Evolutionary conservation across 495 filamentous ascomycete species (phyloP).

Genomic region (Schizothecium vesticola): DNA sequence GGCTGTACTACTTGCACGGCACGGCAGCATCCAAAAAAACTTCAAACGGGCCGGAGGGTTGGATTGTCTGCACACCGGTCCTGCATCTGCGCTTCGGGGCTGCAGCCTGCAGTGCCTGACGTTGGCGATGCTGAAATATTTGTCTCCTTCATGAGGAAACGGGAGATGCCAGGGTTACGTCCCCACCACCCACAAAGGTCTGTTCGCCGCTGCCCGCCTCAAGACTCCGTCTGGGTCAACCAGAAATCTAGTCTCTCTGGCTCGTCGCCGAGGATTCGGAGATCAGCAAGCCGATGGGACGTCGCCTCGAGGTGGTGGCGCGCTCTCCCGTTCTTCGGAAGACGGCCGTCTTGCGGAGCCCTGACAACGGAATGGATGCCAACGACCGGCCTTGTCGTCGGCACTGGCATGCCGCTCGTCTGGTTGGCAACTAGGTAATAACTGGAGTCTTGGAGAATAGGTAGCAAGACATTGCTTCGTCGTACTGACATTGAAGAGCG

Average conservation of each 20-base stretch:
- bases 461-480: neutral
- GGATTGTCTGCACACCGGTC: neutral
- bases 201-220: conserved; percentile 5
- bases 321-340: neutral
- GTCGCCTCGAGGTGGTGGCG: neutral
- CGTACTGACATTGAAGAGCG: neutral
- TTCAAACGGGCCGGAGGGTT: neutral
- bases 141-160: neutral
- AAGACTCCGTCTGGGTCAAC: neutral
- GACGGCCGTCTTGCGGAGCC: neutral
- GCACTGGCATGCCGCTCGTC: neutral
- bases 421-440: neutral
- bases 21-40: neutral
- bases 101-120: neutral
- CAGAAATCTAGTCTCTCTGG: neutral
- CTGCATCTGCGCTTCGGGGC: neutral
- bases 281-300: conserved; percentile 13
- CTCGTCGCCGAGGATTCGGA: conserved; percentile 3
- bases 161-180: neutral
- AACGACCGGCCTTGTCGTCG: neutral
- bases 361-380: too few relatives aligned
- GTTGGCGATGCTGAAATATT: neutral
- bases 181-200: neutral
- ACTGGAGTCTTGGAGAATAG: neutral
- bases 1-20: neutral